Evolutionary conservation across 768 basidiomycete species (phyloP), one percentile per base, ranked within the genome.

Genomic region (Asterophora lycoperdoides): DNA sequence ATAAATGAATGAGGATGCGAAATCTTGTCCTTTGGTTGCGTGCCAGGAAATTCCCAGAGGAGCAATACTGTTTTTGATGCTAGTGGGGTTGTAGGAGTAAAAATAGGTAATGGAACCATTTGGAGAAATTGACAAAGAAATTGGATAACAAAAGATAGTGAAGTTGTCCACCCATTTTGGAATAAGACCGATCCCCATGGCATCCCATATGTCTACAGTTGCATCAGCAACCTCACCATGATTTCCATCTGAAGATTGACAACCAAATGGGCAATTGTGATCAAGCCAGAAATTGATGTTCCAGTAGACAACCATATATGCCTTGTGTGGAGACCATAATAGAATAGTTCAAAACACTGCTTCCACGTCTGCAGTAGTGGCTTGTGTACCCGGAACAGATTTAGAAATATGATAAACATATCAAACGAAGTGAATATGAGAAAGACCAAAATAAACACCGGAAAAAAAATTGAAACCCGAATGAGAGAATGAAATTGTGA

Each of bases 131-230:
- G n/a, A n/a, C n/a, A n/a, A n/a, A n/a, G n/a, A n/a, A n/a, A 28
- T 26, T 7, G 59, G 61, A 14, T 44, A 49, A 1, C 39, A 52
- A 23, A 67, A 57, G 3, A 60, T 18, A 8, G 56, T 41, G 41
- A 66, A 54, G 34, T 73, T 63, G 52, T 73, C 68, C 1, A 66
- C 67, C 61, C 64, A 67, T 35, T 67, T 65, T 11, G 39, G n/a
- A 1, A 42, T 8, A 2, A 64, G 58, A 1, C 42, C 28, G 14
- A 63, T 51, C 1, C 41, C 49, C 19, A 55, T 41, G 0, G 32
- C 28, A 1, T 51, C 10, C 53, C 59, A 60, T 5, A 69, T 64
- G n/a, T 61, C 59, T 0, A 60, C 49, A 0, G 55, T 41, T 0
- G 58, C 56, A 15, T 56, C 54, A 0, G 54, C 55, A 7, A 66